Conservation (phyloP, 176 grass and related monocot genomes). For the Carex scoparia region DNA sequence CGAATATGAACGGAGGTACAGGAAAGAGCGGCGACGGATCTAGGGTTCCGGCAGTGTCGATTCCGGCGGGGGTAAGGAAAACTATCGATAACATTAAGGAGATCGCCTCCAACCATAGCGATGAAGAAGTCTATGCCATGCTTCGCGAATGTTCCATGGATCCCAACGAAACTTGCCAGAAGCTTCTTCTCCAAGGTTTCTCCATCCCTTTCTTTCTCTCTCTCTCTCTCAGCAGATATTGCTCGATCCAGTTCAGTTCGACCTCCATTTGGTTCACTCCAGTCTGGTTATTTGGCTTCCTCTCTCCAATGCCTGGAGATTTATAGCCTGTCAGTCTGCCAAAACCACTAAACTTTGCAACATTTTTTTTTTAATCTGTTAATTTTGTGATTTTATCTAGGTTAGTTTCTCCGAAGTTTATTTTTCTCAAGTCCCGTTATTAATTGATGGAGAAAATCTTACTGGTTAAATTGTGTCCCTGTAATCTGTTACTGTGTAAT, state of each 20-base stretch:
- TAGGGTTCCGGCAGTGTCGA: conserved; percentile 40
- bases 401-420: conserved; percentile 13
- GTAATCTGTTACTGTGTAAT: background rate
- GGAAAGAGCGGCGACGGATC: conserved; percentile 28
- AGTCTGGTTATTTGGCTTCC: background rate
- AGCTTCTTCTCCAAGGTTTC: conserved; percentile 80
- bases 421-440: conserved; percentile 14
- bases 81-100: conserved; percentile 85
- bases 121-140: conserved; percentile 92
- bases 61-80: conserved; percentile 49
- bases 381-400: background rate
- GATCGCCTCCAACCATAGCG: conserved; percentile 74
- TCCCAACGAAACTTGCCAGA: conserved; percentile 86
- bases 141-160: conserved; percentile 93
- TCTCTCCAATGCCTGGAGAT: background rate
- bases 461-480: background rate
- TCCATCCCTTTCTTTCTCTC: background rate
- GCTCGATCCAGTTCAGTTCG: conserved; percentile 14
- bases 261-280: background rate
- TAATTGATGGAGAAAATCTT: background rate
- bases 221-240: background rate
- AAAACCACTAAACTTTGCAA: background rate
- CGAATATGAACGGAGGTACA: background rate
- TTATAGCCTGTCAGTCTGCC: background rate
- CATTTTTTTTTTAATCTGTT: conserved; percentile 1